Conservation (phyloP, 2,329 filamentous ascomycete species). For the Colletotrichum sp. region DNA sequence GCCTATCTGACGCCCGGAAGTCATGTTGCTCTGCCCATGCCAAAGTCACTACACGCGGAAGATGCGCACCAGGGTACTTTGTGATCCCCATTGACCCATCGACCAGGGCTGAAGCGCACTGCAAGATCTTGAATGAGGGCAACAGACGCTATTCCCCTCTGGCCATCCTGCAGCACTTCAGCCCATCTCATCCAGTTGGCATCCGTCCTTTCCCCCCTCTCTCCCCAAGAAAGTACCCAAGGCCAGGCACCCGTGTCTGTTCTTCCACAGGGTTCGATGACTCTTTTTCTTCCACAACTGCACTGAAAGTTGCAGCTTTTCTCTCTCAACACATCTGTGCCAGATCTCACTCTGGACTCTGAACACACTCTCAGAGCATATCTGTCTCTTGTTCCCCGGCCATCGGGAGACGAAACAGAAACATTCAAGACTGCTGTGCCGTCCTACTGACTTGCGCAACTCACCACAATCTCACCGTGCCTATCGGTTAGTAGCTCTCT, state of each 20-base stretch:
- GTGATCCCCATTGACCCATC: neutral
- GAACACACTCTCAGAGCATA: neutral
- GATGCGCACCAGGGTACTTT: neutral
- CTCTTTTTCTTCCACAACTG: constrained; percentile 2
- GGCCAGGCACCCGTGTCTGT: constrained; percentile 3
- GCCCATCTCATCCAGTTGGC: neutral
- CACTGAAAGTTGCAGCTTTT: neutral
- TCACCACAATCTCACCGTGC: neutral
- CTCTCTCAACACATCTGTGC: neutral
- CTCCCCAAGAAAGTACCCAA: neutral
- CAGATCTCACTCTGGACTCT: neutral
- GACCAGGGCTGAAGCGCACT: neutral
- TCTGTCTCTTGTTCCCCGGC: neutral
- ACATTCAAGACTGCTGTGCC: neutral
- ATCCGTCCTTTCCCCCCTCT: constrained; percentile 1
- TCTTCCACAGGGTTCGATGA: constrained; percentile 17
- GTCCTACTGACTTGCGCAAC: constrained; percentile 3
- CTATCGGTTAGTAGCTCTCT: neutral
- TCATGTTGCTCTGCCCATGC: neutral
- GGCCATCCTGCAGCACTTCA: neutral
- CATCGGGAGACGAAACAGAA: neutral
- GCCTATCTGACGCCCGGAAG: neutral
- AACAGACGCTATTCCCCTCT: neutral
- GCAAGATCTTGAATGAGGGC: constrained; percentile 7
- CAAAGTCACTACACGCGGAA: neutral